Base-by-base conservation (phyloP, 2,329 filamentous ascomycete species). In the Chrysoporthe puriensis region DNA sequence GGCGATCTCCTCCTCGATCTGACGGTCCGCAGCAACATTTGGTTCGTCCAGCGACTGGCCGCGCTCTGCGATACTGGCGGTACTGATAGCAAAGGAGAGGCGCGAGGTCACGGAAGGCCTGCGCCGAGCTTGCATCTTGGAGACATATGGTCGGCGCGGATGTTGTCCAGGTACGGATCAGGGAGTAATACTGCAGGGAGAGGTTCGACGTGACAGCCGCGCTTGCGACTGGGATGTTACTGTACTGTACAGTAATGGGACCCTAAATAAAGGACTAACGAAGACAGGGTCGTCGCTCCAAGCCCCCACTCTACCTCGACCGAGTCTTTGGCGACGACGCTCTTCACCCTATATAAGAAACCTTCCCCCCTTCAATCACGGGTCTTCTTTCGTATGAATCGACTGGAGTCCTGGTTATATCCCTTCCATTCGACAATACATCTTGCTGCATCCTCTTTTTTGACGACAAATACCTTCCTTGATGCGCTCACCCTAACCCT, bases 1-100 rank as follows among this genome's bases (percentile, higher is more conserved):
- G 36, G 92, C 94, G 76, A 99, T 97, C 81, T 99, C 96, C 76
- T 98, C 94, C 70, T 94, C 91, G 72, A 97, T 93, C 70, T 90
- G 88, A 70, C 90, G 87, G 74, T 92, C 88, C 66, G 85, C 88
- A 40, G 83, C 78, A 44, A 77, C 83, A 13, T 77, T 78, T 46
- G 83, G 80, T 61, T 83, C 81, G 69, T 81, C 81, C 21, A 80
- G 80, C 69, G 83, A 80, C 69, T 90, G 85, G 70, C 88, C 89
- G 71, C 84, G 84, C 77, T 93, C 90, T n/a, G 57, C 66, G 52
- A 68, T 68, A 40, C 63, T 65, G 69, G 83, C 85, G 70, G 80
- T 86, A 65, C 89, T 91, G 66, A 92, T 83, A 46, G 88, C 87
- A 69, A 90, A 90, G 57, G 90, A 89, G 62, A 93, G 82, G 69